Base-by-base conservation (phyloP, 441 rosid species). In the Corymbia calophylla region DNA sequence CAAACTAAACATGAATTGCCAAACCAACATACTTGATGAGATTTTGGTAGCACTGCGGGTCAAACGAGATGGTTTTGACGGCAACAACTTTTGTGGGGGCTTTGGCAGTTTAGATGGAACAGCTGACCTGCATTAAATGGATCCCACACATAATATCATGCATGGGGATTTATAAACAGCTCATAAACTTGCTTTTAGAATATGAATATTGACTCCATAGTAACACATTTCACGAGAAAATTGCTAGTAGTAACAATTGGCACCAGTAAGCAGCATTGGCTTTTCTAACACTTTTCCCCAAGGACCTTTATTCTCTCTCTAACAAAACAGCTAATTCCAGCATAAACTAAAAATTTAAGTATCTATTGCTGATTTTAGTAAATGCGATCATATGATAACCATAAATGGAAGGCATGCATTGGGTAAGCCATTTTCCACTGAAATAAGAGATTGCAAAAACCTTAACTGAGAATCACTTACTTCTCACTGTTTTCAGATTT, bases 71-170 rank as follows among this genome's bases (percentile, higher is more conserved):
- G 93, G 88, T 93, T 93, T 95, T 89, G 95, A 90, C 86, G 90
- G 96, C 88, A 88, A 89, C 82, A 87, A 88, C 90, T 91, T 96
- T 90, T 88, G 93, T 6, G 94, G 91, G 70, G 95, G 96, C 94
- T 93, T 96, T 2, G 94, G 96, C 91, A 96, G 94, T 94, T 93
- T 96, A 21, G 96, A 93, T 44, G 95, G 89, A 68, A 92, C 82
- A 58, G 55, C 91, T 64, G 84, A 66, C 93, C 98, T 95, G 94
- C 88, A 91, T 10, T 84, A 60, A 89, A 88, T 47, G 31, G 44
- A 32, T 86, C 49, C 60, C 35, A 39, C 31, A 15, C 47, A 35
- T 35, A 77, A 77, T 77, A 77, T 44, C 84, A 23, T 23, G 51
- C 84, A 77, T 47, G 10, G 51, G 29, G 84, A 77, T 25, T 44